phyloP scores from a whole-genome alignment of 345 rosid species.

The Linum trigynum region DNA sequence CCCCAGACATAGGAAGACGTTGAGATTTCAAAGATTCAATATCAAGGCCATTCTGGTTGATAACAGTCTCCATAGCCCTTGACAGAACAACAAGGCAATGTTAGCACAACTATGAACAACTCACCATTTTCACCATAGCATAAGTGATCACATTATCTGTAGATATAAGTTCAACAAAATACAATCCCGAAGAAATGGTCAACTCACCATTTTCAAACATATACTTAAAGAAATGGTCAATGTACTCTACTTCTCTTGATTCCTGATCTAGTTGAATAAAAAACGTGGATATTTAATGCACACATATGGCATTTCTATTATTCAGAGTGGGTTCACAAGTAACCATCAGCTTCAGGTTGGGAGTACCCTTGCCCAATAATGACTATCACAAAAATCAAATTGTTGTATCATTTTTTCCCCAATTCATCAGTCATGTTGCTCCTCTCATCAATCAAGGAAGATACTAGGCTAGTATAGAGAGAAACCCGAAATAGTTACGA shows the following conservation, averaged over 20 bases:
- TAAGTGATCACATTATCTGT: neutral
- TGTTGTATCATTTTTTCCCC: neutral
- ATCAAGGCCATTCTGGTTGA: slow-evolving; percentile 84
- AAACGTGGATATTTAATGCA: neutral
- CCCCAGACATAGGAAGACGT: slow-evolving; percentile 56
- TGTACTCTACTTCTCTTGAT: neutral
- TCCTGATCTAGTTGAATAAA: neutral
- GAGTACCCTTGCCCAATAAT: neutral
- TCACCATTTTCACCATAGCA: neutral
- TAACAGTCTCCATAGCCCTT: slow-evolving; percentile 99
- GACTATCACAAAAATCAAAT: neutral
- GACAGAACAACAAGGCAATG: neutral
- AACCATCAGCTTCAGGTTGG: neutral
- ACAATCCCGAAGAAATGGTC: neutral
- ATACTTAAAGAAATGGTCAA: neutral
- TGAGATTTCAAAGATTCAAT: slow-evolving; percentile 77
- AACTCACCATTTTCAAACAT: no score
- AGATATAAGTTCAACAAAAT: neutral
- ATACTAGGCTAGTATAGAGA: no score
- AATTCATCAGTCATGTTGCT: neutral
- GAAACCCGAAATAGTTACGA: no score
- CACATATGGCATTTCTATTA: neutral
- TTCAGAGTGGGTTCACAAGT: neutral
- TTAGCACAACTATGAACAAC: neutral
- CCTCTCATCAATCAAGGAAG: neutral